A percentile compares a stretch with the other conserved stretches of the same genome.
Evolutionary conservation across 2,329 filamentous ascomycete genomes (phyloP).

Genomic region (Trichoderma sp.): DNA sequence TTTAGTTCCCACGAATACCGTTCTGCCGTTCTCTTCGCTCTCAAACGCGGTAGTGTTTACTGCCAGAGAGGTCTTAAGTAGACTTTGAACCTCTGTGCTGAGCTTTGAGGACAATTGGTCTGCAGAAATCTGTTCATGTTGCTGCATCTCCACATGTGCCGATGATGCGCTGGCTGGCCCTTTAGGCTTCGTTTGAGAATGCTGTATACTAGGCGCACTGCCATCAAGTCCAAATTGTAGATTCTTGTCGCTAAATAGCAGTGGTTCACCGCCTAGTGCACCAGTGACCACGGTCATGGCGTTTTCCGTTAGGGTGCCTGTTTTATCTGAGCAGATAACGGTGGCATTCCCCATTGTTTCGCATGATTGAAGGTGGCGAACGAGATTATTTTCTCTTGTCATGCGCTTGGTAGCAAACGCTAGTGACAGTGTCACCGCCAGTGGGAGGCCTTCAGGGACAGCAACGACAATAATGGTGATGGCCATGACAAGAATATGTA

Average conservation of each 20-base stretch:
- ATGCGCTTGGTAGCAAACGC: constrained; percentile 70
- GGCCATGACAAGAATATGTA: constrained; percentile 65
- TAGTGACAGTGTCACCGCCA: constrained; percentile 67
- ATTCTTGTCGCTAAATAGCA: not conserved
- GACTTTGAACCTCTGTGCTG: constrained; percentile 33
- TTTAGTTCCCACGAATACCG: constrained; percentile 54
- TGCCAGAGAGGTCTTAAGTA: constrained; percentile 45
- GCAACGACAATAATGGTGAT: constrained; percentile 68
- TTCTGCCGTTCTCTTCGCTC: constrained; percentile 43
- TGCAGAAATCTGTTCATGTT: not conserved
- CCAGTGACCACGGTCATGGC: constrained; percentile 32
- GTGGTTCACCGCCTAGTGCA: constrained; percentile 19
- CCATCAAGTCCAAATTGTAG: not conserved
- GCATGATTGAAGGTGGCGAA: constrained; percentile 66
- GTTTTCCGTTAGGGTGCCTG: constrained; percentile 38
- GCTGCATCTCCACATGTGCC: not conserved
- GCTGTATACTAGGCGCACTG: not conserved
- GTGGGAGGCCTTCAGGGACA: constrained; percentile 65
- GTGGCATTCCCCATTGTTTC: constrained; percentile 74
- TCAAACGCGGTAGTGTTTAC: constrained; percentile 62
- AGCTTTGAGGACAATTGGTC: constrained; percentile 20
- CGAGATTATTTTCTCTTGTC: constrained; percentile 70
- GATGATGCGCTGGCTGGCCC: not conserved
- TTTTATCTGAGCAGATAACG: constrained; percentile 72
- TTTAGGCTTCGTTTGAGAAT: not conserved